phyloP scores from a whole-genome alignment of 2,329 filamentous ascomycete genomes.

The Myriosclerotinia duriaeana region DNA sequence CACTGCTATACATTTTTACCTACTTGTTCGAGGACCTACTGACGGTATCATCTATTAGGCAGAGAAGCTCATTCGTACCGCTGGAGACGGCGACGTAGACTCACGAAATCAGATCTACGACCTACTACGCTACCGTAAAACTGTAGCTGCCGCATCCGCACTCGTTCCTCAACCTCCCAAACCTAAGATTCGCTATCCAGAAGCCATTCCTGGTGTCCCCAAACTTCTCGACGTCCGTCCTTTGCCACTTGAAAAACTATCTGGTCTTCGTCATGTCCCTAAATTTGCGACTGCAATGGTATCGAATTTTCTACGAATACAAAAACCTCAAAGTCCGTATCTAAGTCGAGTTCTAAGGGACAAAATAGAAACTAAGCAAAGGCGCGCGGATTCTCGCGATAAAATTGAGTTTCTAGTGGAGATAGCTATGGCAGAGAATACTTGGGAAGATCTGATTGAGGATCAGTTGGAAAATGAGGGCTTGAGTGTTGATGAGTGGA shows the following conservation, averaged over 20 bases:
- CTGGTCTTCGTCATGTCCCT: constrained; percentile 58
- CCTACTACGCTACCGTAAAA: constrained; percentile 38
- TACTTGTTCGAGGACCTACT: background rate
- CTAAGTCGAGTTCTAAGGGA: constrained; percentile 59
- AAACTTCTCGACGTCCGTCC: constrained; percentile 53
- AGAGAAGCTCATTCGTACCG: constrained; percentile 36
- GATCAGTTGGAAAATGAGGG: constrained; percentile 24
- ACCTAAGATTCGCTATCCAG: constrained; percentile 27
- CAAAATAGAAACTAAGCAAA: constrained; percentile 49
- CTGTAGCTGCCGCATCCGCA: constrained; percentile 11
- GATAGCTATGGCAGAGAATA: constrained; percentile 55
- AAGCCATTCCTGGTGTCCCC: constrained; percentile 39
- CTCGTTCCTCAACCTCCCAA: constrained; percentile 22
- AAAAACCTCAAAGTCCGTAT: constrained; percentile 62
- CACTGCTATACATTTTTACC: background rate
- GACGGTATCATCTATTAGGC: constrained; percentile 25
- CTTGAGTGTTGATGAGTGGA: constrained; percentile 10
- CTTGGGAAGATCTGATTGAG: constrained; percentile 46
- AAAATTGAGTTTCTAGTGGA: constrained; percentile 41
- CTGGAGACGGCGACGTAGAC: constrained; percentile 31
- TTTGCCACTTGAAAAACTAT: constrained; percentile 50
- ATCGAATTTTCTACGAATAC: constrained; percentile 64
- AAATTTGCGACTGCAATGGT: constrained; percentile 54
- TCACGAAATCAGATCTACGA: constrained; percentile 38
- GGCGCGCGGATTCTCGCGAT: constrained; percentile 44